phyloP scores from a whole-genome alignment of 495 filamentous ascomycete species.

The Penicillium argentinense region DNA sequence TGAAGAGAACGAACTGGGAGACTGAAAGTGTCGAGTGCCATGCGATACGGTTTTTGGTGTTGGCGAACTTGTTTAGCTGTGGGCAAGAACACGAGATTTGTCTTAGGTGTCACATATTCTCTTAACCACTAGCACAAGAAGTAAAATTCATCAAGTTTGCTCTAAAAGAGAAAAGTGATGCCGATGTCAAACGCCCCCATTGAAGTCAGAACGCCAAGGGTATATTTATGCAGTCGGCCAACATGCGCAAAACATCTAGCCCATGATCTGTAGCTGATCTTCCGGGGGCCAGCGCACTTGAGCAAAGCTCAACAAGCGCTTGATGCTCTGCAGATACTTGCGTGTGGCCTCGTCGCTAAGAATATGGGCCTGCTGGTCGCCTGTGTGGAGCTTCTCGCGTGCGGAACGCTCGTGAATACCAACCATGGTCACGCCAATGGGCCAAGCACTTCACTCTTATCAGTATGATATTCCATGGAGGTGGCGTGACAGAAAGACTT shows the following conservation, averaged over 20 bases:
- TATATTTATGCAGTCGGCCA: constrained; percentile 14
- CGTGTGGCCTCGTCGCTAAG: constrained; percentile 94
- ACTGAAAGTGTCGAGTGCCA: too few species aligned
- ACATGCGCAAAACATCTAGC: constrained; percentile 44
- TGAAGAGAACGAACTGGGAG: too few species aligned
- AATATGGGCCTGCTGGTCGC: constrained; percentile 88
- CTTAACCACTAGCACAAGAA: too few species aligned
- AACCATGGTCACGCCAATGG: constrained; percentile 98
- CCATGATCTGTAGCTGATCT: constrained; percentile 93
- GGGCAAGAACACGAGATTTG: too few species aligned
- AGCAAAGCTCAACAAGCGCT: constrained; percentile 93
- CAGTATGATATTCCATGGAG: constrained; percentile 4
- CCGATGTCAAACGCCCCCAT: neutral
- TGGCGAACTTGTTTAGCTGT: too few species aligned
- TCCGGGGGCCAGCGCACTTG: constrained; percentile 95
- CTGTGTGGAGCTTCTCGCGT: constrained; percentile 89
- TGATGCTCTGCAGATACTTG: constrained; percentile 97
- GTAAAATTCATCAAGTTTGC: too few species aligned
- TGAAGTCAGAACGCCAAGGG: constrained; percentile 8
- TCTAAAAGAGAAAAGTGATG: too few species aligned
- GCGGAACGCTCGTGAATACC: constrained; percentile 97
- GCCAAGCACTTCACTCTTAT: constrained; percentile 66
- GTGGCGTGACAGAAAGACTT: constrained; percentile 6
- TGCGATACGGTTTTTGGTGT: too few species aligned
- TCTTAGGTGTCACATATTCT: too few species aligned